These are phyloP conservation scores for Trichoderma brevicompactum DNA, from an alignment of 2,329 filamentous ascomycete genomes.

Conservation along the genomic window DNA sequence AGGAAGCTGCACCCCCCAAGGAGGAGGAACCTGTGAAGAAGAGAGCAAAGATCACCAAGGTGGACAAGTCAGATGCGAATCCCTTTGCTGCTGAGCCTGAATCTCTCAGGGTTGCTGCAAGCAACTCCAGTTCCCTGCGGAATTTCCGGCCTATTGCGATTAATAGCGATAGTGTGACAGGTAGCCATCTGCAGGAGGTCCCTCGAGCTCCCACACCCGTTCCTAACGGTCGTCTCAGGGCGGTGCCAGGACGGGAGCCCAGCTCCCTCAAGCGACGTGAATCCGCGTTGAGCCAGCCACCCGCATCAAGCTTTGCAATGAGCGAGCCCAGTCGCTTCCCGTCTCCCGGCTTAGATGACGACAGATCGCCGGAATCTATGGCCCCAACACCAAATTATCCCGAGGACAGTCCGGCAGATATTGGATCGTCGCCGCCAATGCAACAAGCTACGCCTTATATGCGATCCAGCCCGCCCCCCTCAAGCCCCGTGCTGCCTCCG, in stretches of 20 bases:
- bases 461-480: slow-evolving; percentile 67
- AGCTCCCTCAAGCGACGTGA: slow-evolving; percentile 54
- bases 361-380: slow-evolving; percentile 59
- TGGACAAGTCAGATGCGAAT: slow-evolving; percentile 71
- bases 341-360: slow-evolving; percentile 53
- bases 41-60: slow-evolving; percentile 75
- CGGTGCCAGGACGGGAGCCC: slow-evolving; percentile 39
- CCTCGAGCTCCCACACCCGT: slow-evolving; percentile 79
- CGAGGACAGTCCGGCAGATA: slow-evolving; percentile 74
- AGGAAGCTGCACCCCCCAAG: slow-evolving; percentile 50
- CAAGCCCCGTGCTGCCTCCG: slow-evolving; percentile 76
- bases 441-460: slow-evolving; percentile 63
- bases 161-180: slow-evolving; percentile 48
- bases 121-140: slow-evolving; percentile 84
- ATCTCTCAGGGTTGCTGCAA: slow-evolving; percentile 86
- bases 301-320: slow-evolving; percentile 53
- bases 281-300: slow-evolving; percentile 61
- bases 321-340: slow-evolving; percentile 45
- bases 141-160: slow-evolving; percentile 75
- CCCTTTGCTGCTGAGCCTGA: slow-evolving; percentile 75
- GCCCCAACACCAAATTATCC: slow-evolving; percentile 58
- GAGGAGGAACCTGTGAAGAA: slow-evolving; percentile 65
- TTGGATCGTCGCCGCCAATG: slow-evolving; percentile 88
- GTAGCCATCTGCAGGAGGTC: slow-evolving; percentile 68
- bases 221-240: slow-evolving; percentile 53